phyloP scores from a whole-genome alignment of 176 grass and related monocot genomes.

The Oryza meridionalis region DNA sequence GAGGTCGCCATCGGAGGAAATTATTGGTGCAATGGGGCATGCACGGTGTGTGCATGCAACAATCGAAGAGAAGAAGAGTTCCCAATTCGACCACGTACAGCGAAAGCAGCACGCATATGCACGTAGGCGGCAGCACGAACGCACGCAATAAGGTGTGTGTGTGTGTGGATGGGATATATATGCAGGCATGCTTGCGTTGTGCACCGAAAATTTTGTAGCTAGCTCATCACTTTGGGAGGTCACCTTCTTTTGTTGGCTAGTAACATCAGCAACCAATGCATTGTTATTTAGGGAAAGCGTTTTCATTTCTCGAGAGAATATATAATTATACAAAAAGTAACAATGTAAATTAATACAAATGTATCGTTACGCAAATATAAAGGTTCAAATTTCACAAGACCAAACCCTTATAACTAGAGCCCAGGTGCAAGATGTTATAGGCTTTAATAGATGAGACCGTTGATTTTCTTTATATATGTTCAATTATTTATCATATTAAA shows the following conservation, averaged over 20 bases:
- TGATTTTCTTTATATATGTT: too few species aligned
- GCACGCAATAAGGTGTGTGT: background rate
- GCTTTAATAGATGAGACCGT: too few species aligned
- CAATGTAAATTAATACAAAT: too few species aligned
- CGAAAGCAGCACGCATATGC: background rate
- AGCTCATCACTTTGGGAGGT: background rate
- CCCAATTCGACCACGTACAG: background rate
- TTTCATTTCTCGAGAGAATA: too few species aligned
- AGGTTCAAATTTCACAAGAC: too few species aligned
- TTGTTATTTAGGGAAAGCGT: background rate
- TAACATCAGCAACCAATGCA: background rate
- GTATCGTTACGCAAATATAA: too few species aligned
- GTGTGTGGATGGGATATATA: background rate
- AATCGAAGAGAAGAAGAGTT: background rate
- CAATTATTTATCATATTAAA: too few species aligned
- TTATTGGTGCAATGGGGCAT: conserved; percentile 32
- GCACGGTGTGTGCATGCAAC: background rate
- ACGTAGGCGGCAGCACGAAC: background rate
- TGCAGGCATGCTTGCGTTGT: background rate
- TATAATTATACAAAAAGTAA: too few species aligned
- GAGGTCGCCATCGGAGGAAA: conserved; percentile 25
- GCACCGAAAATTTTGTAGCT: background rate
- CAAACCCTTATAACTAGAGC: too few species aligned
- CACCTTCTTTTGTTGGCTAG: conserved; percentile 19
- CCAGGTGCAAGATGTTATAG: too few species aligned